Evolutionary conservation across 345 rosid genomes (phyloP), one percentile per base, ranked within the genome.

Genomic region (Brassica nigra): DNA sequence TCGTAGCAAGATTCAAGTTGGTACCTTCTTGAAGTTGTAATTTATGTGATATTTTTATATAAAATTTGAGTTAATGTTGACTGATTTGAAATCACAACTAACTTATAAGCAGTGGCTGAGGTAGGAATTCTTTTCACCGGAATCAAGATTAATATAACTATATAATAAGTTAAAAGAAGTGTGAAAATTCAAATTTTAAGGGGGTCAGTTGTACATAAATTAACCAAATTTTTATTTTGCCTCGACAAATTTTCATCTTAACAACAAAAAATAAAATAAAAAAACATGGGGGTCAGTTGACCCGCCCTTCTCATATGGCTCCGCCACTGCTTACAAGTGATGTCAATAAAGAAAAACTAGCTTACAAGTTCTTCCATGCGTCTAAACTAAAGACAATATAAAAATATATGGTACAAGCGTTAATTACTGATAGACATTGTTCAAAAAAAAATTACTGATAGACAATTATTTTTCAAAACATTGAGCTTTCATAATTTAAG

Each of bases 1-100:
- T 36, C 14, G 29, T 28, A 37, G 23, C 76, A 33, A 62, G 71
- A 62, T 65, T 71, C 76, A 63, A 71, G 33, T 77, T 70, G 70
- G 65, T 77, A 77, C 76, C 16, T 72, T 64, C 23, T 52, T 71
- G 65, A 64, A 54, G 30, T 27, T 33, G 16, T 20, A 37, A 7
- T 37, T 37, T 42, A 42, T 10, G 49, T 42, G 49, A 42, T 42
- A 10, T 42, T 42, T 42, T 10, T 42, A 9, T 42, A 18, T n/a
- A 8, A 47, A 70, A 34, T 70, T 4, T 20, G 52, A 11, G 18
- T 70, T 18, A 70, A 62, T 62, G 62, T 62, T 62, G 63, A 69
- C 23, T 76, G 74, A 59, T 68, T 42, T 29, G 36, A 69, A 69
- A 8, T 12, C 9, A 37, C 36, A 52, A 23, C 27, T 23, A 23